Evolutionary conservation across 371 early-diverging fungal species (phyloP).

Genomic region (Catenaria anguillulae): DNA sequence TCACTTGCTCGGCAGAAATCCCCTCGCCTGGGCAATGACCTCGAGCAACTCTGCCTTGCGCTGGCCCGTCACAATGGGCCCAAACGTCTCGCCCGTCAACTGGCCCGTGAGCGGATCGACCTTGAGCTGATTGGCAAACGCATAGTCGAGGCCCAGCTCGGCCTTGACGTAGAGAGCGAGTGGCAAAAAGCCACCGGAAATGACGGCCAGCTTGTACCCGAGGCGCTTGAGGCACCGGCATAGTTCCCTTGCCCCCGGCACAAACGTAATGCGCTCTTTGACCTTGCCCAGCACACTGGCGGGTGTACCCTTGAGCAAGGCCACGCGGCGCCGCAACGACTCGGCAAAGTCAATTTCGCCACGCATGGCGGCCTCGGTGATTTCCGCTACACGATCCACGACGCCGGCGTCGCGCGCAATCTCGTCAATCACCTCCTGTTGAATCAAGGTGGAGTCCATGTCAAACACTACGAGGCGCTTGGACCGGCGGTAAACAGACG

Average conservation of each 20-base stretch:
- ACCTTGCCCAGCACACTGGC: constrained; percentile 60
- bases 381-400: constrained; percentile 76
- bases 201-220: constrained; percentile 86
- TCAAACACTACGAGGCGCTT: constrained; percentile 93
- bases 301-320: constrained; percentile 74
- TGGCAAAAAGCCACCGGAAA: constrained; percentile 88
- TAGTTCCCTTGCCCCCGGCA: constrained; percentile 76
- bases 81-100: constrained; percentile 71
- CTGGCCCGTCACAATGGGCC: constrained; percentile 76
- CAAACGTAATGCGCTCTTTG: constrained; percentile 56
- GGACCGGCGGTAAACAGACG: constrained; percentile 72
- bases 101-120: constrained; percentile 45
- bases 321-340: constrained; percentile 72
- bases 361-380: constrained; percentile 91
- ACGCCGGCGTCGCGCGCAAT: constrained; percentile 84
- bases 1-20: constrained; percentile 68
- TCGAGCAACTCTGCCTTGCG: constrained; percentile 86
- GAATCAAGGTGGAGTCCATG: constrained; percentile 96
- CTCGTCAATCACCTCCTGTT: constrained; percentile 95
- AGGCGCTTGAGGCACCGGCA: constrained; percentile 75
- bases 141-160: constrained; percentile 82
- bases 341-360: constrained; percentile 93
- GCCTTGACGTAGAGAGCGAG: constrained; percentile 76
- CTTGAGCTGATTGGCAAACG: constrained; percentile 80
- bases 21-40: constrained; percentile 87